Evolutionary conservation across 2,329 filamentous ascomycete genomes (phyloP), one percentile per base, ranked within the genome.

Genomic region (Pseudocercospora crystallina): DNA sequence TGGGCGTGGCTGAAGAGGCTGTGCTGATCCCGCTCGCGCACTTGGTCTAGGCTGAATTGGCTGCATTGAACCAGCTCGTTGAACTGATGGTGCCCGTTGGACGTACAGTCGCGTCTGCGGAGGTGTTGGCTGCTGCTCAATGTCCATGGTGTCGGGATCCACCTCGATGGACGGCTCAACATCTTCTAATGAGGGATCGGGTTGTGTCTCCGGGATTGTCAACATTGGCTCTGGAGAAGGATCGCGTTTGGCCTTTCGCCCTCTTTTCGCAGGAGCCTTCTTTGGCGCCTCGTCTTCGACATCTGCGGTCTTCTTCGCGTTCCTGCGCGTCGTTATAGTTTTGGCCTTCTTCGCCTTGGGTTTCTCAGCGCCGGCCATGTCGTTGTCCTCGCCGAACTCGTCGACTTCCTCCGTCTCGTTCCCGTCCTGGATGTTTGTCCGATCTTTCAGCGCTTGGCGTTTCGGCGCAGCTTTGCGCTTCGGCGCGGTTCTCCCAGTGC

Each of bases 151-250:
- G 41, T 71, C 68, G 36, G 69, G 66, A 4, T 66, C 62, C 2
- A 71, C 48, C 48, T 74, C 73, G 36, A 65, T 65, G 11, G 63
- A 64, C 36, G 65, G 55, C 38, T 67, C 64, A 10, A 73, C 57
- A 51, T 69, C 60, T 39, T 68, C 65, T 37, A 60, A 49, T 65
- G 73, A 71, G 0, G 65, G 62, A 37, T 77, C 73, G 14, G 60
- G 65, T 46, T 78, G 75, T 33, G 74, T 77, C 62, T 78, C 76
- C 1, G 73, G 72, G 17, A 77, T 75, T 1, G 68, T 69, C 32
- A 58, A 59, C 45, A 71, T 61, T 5, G 66, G 65, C 51, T 72
- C 70, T 11, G 61, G 58, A 26, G 64, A 65, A 2, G 63, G 59
- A 4, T 63, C 63, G 40, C 68, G 60, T 61, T 67, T 65, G 26